Conservation (phyloP, 495 filamentous ascomycete genomes). For the Platismatia glauca region DNA sequence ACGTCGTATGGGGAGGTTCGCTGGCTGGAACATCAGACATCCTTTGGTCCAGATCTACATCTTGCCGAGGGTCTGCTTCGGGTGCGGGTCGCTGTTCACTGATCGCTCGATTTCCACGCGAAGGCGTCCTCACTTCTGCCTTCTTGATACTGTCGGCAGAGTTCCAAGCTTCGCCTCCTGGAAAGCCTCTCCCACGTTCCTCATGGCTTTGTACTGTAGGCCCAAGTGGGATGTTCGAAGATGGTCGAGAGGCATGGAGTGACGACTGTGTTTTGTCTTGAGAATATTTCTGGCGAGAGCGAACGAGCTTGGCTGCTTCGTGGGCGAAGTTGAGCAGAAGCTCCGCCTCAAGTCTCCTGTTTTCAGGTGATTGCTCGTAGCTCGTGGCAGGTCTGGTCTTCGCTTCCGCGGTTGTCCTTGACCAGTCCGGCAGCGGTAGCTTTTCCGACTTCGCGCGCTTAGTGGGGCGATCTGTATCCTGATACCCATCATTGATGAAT, state of each 20-base stretch:
- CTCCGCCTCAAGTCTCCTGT: constrained; percentile 45
- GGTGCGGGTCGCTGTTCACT: background rate
- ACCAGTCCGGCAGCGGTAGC: constrained; percentile 40
- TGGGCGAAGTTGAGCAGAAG: constrained; percentile 35
- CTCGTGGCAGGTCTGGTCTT: constrained; percentile 37
- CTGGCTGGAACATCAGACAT: background rate
- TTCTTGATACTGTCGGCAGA: background rate
- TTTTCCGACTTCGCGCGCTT: constrained; percentile 55
- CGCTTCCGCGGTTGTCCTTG: constrained; percentile 17
- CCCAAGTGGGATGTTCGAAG: background rate
- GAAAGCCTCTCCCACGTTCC: background rate
- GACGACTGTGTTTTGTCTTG: background rate
- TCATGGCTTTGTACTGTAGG: background rate
- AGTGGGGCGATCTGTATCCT: constrained; percentile 35
- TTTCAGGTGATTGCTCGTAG: constrained; percentile 34
- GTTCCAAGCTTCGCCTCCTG: background rate
- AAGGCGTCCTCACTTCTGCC: background rate
- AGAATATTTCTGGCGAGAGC: background rate
- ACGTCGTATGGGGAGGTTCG: background rate
- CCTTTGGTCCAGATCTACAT: background rate
- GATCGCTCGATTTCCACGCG: background rate
- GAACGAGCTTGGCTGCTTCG: constrained; percentile 7
- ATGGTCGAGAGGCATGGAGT: background rate
- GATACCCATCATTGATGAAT: constrained; percentile 2
- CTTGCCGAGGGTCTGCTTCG: background rate